These are phyloP conservation scores for Spinellus fusiger DNA, from an alignment of 192 early-diverging fungal genomes.

Conservation along the genomic window DNA sequence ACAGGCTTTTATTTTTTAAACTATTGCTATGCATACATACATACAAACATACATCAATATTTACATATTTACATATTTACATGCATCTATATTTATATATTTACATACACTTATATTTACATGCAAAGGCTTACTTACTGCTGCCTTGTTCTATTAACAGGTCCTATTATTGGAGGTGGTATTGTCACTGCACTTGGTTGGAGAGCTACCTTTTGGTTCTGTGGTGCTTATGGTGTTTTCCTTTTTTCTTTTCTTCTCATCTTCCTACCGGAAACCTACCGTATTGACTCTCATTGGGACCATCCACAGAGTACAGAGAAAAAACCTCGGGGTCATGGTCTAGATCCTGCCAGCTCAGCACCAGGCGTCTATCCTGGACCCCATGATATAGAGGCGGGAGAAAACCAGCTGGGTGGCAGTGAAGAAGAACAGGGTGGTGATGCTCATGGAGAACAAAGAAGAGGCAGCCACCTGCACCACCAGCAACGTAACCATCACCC, in stretches of 20 bases:
- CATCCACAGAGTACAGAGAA: too few species aligned
- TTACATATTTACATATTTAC: neutral
- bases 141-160: neutral
- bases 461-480: too few species aligned
- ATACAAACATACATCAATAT: neutral
- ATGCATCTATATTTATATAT: neutral
- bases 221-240: slow-evolving; percentile 23
- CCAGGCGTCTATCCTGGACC: neutral
- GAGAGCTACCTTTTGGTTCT: slow-evolving; percentile 35
- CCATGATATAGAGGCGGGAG: too few species aligned
- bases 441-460: too few species aligned
- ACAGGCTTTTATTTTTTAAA: too few species aligned
- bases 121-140: neutral
- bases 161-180: slow-evolving; percentile 34
- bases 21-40: neutral
- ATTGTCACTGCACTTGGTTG: slow-evolving; percentile 28
- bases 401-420: too few species aligned
- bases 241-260: slow-evolving; percentile 20
- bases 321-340: neutral
- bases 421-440: neutral
- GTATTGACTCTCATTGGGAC: slow-evolving; percentile 1
- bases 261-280: slow-evolving; percentile 8
- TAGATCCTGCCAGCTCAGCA: neutral
- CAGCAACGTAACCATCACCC: too few species aligned
- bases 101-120: neutral